Conservation (phyloP, 2,329 filamentous ascomycete species). For the Xylaria sp. region DNA sequence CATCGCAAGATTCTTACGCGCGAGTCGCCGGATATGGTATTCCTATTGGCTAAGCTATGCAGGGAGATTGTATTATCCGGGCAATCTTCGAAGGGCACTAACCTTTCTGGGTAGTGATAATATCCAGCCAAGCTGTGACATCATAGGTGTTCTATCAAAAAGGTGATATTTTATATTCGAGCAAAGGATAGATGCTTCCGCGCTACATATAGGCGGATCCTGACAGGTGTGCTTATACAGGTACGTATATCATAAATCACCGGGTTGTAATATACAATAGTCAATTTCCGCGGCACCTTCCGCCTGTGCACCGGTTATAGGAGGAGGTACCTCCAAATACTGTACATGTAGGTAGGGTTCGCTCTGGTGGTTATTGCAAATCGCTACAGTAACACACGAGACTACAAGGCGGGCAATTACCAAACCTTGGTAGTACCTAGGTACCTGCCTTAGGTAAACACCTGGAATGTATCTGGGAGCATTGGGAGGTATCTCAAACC, state of each 20-base stretch:
- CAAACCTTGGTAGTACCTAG: background rate
- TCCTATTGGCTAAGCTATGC: slow-evolving; percentile 21
- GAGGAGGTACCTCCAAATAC: background rate
- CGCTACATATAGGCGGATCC: background rate
- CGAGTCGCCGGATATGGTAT: slow-evolving; percentile 12
- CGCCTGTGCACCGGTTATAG: background rate
- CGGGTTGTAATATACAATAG: background rate
- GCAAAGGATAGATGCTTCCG: background rate
- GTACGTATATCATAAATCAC: background rate
- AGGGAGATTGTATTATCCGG: slow-evolving; percentile 37
- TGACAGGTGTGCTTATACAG: background rate
- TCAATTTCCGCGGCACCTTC: background rate
- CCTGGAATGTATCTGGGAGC: background rate
- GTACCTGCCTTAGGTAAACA: background rate
- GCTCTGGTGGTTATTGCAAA: background rate
- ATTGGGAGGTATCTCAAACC: background rate
- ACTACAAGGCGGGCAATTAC: background rate
- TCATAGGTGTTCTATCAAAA: slow-evolving; percentile 19
- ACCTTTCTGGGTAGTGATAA: slow-evolving; percentile 5
- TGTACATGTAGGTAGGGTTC: background rate
- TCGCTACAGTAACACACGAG: background rate
- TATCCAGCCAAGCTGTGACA: slow-evolving; percentile 18
- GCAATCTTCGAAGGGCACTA: slow-evolving; percentile 1
- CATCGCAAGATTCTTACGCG: slow-evolving; percentile 32
- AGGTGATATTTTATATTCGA: background rate